These are phyloP conservation scores for Oryza officinalis DNA, from an alignment of 176 grass and related monocot genomes.

Conservation along the genomic window DNA sequence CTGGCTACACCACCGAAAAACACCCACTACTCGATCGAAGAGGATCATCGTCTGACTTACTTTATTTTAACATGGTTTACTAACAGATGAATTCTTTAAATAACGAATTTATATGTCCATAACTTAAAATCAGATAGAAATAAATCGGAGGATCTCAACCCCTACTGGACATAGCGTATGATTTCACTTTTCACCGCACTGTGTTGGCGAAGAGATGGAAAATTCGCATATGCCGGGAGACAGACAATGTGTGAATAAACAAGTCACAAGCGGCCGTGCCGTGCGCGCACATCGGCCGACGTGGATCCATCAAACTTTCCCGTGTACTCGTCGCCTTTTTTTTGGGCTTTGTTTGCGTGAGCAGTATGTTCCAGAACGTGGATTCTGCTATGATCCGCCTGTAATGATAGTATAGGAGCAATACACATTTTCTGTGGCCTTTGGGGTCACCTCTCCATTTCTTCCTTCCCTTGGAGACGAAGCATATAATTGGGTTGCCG, in stretches of 20 bases:
- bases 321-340: not conserved
- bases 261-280: not conserved
- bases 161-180: not conserved
- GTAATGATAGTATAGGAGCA: not conserved
- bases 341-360: not conserved
- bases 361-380: not conserved
- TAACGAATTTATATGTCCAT: too few species aligned
- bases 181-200: not conserved
- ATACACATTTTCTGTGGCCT: not conserved
- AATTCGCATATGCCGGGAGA: not conserved
- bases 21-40: too few species aligned
- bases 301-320: slow-evolving; percentile 38
- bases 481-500: not conserved
- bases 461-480: slow-evolving; percentile 12
- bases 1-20: too few species aligned
- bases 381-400: not conserved
- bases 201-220: not conserved
- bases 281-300: slow-evolving; percentile 34
- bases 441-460: not conserved
- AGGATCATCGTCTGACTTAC: too few species aligned
- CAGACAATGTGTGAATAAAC: not conserved
- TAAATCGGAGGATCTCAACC: too few species aligned
- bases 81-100: too few species aligned
- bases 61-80: too few species aligned
- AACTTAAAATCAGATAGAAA: too few species aligned